Conservation (phyloP, 2,329 filamentous ascomycete genomes). For the Teratosphaeria destructans region DNA sequence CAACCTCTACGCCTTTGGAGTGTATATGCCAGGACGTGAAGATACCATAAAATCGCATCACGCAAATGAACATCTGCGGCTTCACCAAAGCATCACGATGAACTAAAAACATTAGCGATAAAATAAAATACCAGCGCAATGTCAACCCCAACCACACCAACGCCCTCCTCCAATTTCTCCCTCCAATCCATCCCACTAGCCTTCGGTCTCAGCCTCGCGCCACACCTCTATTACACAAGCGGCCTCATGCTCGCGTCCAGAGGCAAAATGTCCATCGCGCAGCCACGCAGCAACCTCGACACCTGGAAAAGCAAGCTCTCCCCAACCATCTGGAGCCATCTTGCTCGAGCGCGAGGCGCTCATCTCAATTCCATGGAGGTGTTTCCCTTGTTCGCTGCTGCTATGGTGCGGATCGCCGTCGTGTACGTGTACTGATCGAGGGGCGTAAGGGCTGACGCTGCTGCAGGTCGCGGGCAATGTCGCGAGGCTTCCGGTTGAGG, state of each 20-base stretch:
- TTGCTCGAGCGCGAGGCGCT: conserved; percentile 21
- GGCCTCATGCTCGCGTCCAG: conserved; percentile 17
- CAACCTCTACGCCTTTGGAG: neutral
- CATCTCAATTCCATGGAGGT: conserved; percentile 39
- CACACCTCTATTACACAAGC: conserved; percentile 14
- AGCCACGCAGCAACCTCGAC: conserved; percentile 18
- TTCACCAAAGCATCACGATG: neutral
- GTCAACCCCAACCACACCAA: neutral
- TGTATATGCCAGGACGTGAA: too few species aligned
- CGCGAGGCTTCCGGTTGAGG: conserved; percentile 10
- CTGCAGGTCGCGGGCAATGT: conserved; percentile 14
- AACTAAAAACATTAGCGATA: neutral
- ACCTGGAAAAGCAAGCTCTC: conserved; percentile 16
- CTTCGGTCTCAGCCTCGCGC: conserved; percentile 14
- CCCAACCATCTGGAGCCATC: conserved; percentile 13
- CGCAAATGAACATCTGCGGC: neutral
- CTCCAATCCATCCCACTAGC: conserved; percentile 14
- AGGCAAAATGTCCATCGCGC: conserved; percentile 10
- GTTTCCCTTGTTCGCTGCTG: conserved; percentile 30
- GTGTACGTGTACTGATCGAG: neutral
- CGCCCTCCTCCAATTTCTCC: conserved; percentile 10
- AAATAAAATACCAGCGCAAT: neutral
- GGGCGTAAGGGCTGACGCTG: neutral
- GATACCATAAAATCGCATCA: neutral
- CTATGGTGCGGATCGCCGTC: conserved; percentile 19